A percentile compares a stretch with the other conserved stretches of the same genome.
These are phyloP conservation scores for Phaeosphaeriaceae sp. DNA, from an alignment of 2,329 filamentous ascomycete genomes.

Conservation along the genomic window DNA sequence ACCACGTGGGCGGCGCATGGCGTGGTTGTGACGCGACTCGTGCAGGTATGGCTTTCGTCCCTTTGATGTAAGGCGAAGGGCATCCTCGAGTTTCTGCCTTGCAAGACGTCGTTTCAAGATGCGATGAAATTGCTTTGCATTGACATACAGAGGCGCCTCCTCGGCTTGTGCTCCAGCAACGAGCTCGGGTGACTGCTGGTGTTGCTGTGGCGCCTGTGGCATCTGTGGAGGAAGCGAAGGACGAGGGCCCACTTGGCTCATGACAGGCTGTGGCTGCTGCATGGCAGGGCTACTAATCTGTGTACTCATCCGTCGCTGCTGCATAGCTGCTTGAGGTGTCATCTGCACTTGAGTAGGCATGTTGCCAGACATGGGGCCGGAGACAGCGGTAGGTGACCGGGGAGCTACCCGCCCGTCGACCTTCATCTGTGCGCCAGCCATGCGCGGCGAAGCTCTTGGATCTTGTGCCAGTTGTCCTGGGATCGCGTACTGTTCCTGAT, in stretches of 20 bases:
- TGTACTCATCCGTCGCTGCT: constrained; percentile 51
- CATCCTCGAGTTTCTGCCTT: constrained; percentile 91
- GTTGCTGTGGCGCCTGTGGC: constrained; percentile 68
- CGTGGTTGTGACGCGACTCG: constrained; percentile 96
- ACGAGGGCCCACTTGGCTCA: constrained; percentile 70
- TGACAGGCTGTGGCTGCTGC: constrained; percentile 75
- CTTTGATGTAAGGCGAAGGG: constrained; percentile 89
- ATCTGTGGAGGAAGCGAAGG: constrained; percentile 59
- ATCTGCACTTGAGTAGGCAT: constrained; percentile 50
- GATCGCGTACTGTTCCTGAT: constrained; percentile 69
- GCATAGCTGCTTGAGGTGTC: constrained; percentile 44
- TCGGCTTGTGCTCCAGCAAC: constrained; percentile 71
- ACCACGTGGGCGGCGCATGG: constrained; percentile 92
- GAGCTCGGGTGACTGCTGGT: constrained; percentile 81
- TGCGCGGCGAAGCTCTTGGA: constrained; percentile 73
- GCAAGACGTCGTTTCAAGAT: constrained; percentile 95
- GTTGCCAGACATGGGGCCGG: constrained; percentile 59
- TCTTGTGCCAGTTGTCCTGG: constrained; percentile 64
- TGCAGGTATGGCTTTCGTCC: constrained; percentile 96
- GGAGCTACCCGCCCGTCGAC: constrained; percentile 72
- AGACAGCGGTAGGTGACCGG: constrained; percentile 77
- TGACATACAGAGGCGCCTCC: constrained; percentile 95
- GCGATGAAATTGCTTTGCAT: constrained; percentile 97
- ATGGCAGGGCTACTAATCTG: constrained; percentile 57
- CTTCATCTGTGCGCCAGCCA: constrained; percentile 73